Base-by-base conservation (phyloP, 2,329 filamentous ascomycete species). In the Neonectria magnoliae region DNA sequence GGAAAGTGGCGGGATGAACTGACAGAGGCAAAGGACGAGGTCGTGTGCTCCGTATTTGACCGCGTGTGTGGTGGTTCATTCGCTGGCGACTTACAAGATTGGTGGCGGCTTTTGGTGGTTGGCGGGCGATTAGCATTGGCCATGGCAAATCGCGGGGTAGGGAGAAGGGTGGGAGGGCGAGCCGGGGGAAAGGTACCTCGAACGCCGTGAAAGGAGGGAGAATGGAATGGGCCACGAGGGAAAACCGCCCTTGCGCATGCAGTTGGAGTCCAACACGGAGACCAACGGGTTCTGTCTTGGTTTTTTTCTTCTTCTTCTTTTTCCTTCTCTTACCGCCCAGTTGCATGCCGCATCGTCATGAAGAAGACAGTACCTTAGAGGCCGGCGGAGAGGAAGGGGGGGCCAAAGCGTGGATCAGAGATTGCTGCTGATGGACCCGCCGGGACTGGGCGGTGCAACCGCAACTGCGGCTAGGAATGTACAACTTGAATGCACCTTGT, bases 91-190 rank as follows among this genome's bases (percentile, higher is more conserved):
- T 64, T 64, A 64, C 56, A 64, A 64, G 61, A 64, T 56, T 56
- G 60, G 54, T 48, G 54, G 60, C 48, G 55, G 54, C n/a, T 53
- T 53, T 59, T n/a, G 50, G 48, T 54, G 61, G 52, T 50, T 58
- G 56, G 51, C 29, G 56, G 55, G 55, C 41, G 51, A 29, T 36
- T 57, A 36, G 60, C 44, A 50, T 56, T 45, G 31, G 41, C 48
- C 36, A 63, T 68, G 60, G 53, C 51, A 68, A 66, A 73, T 73
- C 71, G 69, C 61, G 69, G 71, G 71, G 68, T 68, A 73, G 61
- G 47, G 38, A 38, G 36, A 36, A 58, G 62, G 63, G 58, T 61
- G 59, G 62, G 62, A 61, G 48, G 62, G 57, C 5, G 6, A 25
- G 25, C 53, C 36, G 51, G 58, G 56, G 25, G 5, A 25, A 25